Evolutionary conservation across 2,329 filamentous ascomycete species (phyloP).

Genomic region (Neofusicoccum umdonicola): DNA sequence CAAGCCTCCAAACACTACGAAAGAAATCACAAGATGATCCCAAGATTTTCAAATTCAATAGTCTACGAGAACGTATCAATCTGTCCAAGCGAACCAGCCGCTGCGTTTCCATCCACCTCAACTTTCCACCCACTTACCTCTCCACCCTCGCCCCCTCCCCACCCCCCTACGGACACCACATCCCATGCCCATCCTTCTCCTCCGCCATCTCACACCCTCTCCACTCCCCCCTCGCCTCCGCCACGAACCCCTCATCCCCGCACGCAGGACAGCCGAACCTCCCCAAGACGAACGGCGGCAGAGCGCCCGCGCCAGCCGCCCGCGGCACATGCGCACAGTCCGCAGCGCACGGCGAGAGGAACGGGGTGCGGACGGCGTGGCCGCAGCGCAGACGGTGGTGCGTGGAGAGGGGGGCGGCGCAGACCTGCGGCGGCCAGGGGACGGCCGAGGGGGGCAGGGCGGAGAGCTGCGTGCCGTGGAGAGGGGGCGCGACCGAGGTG

Average conservation of each 20-base stretch:
- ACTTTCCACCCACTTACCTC: neutral
- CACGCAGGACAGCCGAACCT: neutral
- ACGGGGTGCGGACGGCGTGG: neutral
- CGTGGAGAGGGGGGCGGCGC: slow-evolving; percentile 3
- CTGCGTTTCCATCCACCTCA: neutral
- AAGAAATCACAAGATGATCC: too few relatives aligned
- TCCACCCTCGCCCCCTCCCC: neutral
- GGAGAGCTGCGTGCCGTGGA: neutral
- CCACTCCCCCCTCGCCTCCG: neutral
- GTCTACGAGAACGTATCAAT: too few relatives aligned
- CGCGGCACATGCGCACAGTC: neutral
- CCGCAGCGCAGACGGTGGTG: slow-evolving; percentile 7
- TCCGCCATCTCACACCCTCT: neutral
- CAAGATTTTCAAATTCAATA: too few relatives aligned
- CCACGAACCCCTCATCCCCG: neutral
- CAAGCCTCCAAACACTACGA: too few relatives aligned
- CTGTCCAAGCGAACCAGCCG: too few relatives aligned
- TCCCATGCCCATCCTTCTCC: neutral
- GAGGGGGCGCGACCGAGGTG: neutral
- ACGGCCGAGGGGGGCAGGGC: neutral
- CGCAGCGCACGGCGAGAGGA: slow-evolving; percentile 1
- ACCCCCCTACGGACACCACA: neutral
- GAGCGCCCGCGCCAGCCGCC: neutral
- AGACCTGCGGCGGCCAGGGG: neutral
- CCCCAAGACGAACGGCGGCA: neutral